Base-by-base conservation (phyloP, 2,329 filamentous ascomycete genomes). In the Colletotrichum cereale region DNA sequence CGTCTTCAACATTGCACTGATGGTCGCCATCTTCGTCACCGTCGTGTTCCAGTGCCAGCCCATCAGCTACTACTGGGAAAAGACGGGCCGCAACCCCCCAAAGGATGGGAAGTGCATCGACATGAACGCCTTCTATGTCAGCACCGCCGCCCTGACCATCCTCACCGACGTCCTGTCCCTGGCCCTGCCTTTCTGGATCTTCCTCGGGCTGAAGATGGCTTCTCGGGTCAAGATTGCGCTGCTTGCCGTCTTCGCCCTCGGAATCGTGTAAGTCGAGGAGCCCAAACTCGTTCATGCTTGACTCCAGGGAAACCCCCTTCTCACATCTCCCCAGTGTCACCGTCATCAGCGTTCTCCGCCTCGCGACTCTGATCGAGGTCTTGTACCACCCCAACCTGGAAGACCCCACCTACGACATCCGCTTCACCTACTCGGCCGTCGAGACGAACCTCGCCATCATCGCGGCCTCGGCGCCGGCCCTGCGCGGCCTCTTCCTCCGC, bases 41-140 rank as follows among this genome's bases (percentile, higher is more conserved):
- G 78, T 80, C 26, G 62, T 84, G 2, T 81, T 85, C 63, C 82
- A 85, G 63, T 85, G 84, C 72, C 76, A 75, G n/a, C 82, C 82
- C 2, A 74, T 84, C 47, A 75, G 75, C n/a, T 77, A 78, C 60
- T 78, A 78, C 63, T 85, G 82, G 79, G 73, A 81, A 7, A 73
- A 58, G 69, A 47, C 53, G 3, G 65, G 65, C 21, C 69, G 69
- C 14, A 58, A 72, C 44, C 69, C 66, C 16, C 70, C 66, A 21
- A 66, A 57, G 34, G 66, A 71, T 14, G 70, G 70, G 2, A 61
- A 40, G 21, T 72, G 70, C 34, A 72, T 73, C 63, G 67, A 73
- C 58, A 66, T 40, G 50, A 1, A 31, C 8, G 62, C 56, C n/a
- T 73, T 73, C 57, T 82, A 82, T 66, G 77, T 84, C 5, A 73